phyloP scores from a whole-genome alignment of 176 grass and related monocot species.

The Alopecurus myosuroides region DNA sequence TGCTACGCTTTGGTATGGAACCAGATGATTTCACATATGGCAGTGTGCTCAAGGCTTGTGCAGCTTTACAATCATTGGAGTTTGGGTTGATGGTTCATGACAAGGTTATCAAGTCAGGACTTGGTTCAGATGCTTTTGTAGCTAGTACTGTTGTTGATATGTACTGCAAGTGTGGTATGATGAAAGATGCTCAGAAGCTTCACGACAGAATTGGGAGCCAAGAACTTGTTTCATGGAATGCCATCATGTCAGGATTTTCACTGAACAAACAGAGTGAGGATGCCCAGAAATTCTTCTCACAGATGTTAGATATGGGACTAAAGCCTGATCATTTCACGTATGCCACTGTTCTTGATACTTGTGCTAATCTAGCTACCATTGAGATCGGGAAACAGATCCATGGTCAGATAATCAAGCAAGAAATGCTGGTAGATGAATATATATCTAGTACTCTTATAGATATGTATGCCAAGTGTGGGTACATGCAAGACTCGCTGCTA shows the following conservation, averaged over 20 bases:
- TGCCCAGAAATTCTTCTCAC: conserved; percentile 68
- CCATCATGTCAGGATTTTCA: conserved; percentile 90
- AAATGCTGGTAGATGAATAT: conserved; percentile 73
- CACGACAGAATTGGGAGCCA: conserved; percentile 57
- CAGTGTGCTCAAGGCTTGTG: conserved; percentile 87
- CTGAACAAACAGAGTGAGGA: conserved; percentile 72
- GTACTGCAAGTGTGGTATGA: conserved; percentile 87
- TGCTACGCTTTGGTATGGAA: conserved; percentile 61
- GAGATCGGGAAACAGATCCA: conserved; percentile 82
- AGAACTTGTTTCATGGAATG: conserved; percentile 69
- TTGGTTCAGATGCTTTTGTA: conserved; percentile 69
- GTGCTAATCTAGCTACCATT: conserved; percentile 79
- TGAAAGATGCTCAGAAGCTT: conserved; percentile 71
- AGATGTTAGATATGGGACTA: conserved; percentile 62
- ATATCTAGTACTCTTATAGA: conserved; percentile 78
- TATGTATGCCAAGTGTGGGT: conserved; percentile 87
- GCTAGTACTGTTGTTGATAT: conserved; percentile 77
- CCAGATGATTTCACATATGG: conserved; percentile 93
- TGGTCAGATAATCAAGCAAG: conserved; percentile 78
- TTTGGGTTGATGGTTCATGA: conserved; percentile 67
- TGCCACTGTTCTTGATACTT: conserved; percentile 74
- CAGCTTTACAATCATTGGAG: conserved; percentile 62
- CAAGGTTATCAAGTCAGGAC: conserved; percentile 79
- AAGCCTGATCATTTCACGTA: conserved; percentile 78
- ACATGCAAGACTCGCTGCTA: conserved; percentile 57